Percentiles rank a stretch among this genome's conserved stretches.
Conservation (phyloP, 2,329 filamentous ascomycete species). For the Blastomyces gilchristii region DNA sequence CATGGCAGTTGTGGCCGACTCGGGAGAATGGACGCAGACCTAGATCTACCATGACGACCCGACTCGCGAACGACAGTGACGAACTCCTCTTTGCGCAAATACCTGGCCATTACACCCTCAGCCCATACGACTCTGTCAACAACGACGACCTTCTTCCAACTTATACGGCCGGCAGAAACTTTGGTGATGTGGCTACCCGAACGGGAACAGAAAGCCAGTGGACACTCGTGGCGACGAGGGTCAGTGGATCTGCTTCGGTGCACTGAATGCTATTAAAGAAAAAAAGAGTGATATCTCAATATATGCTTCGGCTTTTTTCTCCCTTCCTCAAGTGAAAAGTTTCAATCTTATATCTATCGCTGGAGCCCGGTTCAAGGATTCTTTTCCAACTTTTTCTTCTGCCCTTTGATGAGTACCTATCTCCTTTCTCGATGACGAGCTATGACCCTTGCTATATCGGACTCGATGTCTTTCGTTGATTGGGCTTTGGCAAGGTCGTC, state of each 20-base stretch:
- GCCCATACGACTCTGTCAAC: constrained; percentile 10
- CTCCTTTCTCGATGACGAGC: not conserved
- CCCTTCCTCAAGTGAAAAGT: too few relatives aligned
- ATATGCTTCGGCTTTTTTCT: not conserved
- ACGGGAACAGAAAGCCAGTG: constrained; percentile 13
- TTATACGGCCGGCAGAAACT: constrained; percentile 8
- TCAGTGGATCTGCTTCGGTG: constrained; percentile 1
- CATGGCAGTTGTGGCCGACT: not conserved
- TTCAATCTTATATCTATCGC: not conserved
- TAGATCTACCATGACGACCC: not conserved
- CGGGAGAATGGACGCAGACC: not conserved
- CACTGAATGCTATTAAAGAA: not conserved
- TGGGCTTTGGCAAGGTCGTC: not conserved
- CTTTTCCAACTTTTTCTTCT: not conserved
- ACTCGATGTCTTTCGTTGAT: not conserved
- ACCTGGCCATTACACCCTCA: constrained; percentile 14
- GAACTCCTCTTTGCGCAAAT: constrained; percentile 16
- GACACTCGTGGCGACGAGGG: constrained; percentile 11
- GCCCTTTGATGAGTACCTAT: not conserved
- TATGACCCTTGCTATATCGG: not conserved
- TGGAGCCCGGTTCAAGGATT: not conserved
- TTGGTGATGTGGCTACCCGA: constrained; percentile 12
- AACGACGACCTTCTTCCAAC: constrained; percentile 10
- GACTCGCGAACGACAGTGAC: constrained; percentile 8
- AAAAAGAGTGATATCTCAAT: not conserved